Evolutionary conservation across 106 monocot species (phyloP), one percentile per base, ranked within the genome.

Genomic region (Dioscorea dumetorum): DNA sequence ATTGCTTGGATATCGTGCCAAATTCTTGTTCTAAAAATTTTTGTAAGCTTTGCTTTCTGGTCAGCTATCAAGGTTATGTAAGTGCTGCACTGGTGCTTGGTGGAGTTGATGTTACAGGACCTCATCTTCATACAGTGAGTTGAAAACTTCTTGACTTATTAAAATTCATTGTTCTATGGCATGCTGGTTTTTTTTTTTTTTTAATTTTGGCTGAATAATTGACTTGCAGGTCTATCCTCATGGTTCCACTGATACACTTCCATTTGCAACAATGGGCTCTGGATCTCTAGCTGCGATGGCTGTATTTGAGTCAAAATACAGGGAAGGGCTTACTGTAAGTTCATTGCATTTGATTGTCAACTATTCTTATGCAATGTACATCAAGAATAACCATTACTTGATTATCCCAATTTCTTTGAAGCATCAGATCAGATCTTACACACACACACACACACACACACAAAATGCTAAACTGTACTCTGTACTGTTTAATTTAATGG

Each of bases 171-270:
- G 54, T 54, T 51, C 54, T 19, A 18, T 54, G 54, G 19, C 19
- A 18, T 54, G 54, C 54, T 13, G 9, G 15, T 16, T 52, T 64
- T 48, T 71, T 2, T 56, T 73, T 71, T 76, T 62, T 67, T 48
- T 54, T 50, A 7, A 24, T 22, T 41, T 14, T 66, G 35, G 64
- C 18, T 62, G 12, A 48, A 58, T 22, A 41, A 21, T 22, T 66
- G 41, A 49, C 52, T 52, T 81, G 50, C 73, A 99, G 99, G 83
- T 99, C 51, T 99, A 93, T 63, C 99, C 99, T 32, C 99, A 99
- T 81, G 99, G 99, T 31, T 99, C 99, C 35, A 93, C 93, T 67
- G 99, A 99, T 70, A 99, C 99, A n/a, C 99, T 99, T 31, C 99
- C 99, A 56, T 99, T 83, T 74, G 99, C 99, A 24, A 99, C 99